Evolutionary conservation across 1,284 basidiomycete species (phyloP).

Genomic region (Ustilago hordei): DNA sequence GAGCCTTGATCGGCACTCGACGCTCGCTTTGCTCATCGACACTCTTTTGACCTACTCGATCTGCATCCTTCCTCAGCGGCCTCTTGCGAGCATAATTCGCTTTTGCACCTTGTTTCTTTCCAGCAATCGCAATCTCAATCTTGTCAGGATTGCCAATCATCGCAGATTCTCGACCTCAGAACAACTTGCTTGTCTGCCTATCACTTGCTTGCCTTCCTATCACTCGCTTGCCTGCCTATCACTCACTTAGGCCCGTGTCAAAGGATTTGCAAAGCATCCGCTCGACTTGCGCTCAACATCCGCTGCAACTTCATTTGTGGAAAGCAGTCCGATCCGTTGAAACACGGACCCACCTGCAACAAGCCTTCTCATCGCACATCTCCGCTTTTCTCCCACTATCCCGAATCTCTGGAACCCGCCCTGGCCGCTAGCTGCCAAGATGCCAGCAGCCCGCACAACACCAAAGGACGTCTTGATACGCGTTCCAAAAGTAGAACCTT

Average conservation of each 20-base stretch:
- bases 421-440: neutral
- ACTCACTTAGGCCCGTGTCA: neutral
- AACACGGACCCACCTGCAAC: constrained; percentile 1
- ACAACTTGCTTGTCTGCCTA: too few relatives aligned
- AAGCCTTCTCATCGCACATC: neutral
- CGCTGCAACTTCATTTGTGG: neutral
- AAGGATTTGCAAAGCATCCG: neutral
- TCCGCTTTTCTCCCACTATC: neutral
- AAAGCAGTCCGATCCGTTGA: neutral
- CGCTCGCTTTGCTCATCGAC: neutral
- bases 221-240: too few relatives aligned
- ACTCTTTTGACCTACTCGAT: neutral
- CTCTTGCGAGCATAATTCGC: neutral
- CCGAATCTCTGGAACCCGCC: too few relatives aligned
- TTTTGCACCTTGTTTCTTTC: neutral
- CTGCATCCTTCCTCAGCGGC: neutral
- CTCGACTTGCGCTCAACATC: neutral
- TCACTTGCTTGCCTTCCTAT: too few relatives aligned
- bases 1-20: neutral
- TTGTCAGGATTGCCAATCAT: too few relatives aligned
- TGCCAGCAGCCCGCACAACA: constrained; percentile 45
- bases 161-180: too few relatives aligned
- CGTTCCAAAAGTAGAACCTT: constrained; percentile 55
- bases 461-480: constrained; percentile 50
- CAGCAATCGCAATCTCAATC: too few relatives aligned